Evolutionary conservation across 495 filamentous ascomycete species (phyloP).

Genomic region (Lophiotrema nucula): DNA sequence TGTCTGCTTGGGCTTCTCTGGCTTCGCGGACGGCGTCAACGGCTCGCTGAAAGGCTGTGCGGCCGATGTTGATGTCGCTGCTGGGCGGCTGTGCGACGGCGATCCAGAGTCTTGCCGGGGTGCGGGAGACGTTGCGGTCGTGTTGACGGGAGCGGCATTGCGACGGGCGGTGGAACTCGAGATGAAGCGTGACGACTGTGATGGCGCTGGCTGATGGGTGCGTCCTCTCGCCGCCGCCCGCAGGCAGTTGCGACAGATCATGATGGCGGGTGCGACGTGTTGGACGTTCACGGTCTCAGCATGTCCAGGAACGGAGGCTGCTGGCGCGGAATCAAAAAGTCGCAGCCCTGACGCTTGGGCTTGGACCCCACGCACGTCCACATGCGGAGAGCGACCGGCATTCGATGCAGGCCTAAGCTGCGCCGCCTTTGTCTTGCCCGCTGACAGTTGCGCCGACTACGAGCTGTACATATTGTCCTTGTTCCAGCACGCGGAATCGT

Average conservation of each 20-base stretch:
- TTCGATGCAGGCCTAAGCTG: too few species aligned
- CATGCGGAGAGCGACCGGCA: too few species aligned
- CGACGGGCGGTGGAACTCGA: slow-evolving; percentile 9
- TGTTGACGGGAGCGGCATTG: slow-evolving; percentile 17
- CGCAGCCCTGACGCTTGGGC: too few species aligned
- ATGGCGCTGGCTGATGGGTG: not conserved
- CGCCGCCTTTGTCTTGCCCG: not conserved
- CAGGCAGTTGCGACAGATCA: slow-evolving; percentile 38
- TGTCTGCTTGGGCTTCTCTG: slow-evolving; percentile 36
- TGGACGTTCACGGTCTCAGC: too few species aligned
- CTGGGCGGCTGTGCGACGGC: slow-evolving; percentile 35
- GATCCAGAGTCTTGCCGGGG: slow-evolving; percentile 3
- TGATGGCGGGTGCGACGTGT: too few species aligned
- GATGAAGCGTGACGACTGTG: slow-evolving; percentile 1
- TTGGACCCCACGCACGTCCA: too few species aligned
- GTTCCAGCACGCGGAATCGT: not conserved
- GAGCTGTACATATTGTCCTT: slow-evolving; percentile 5
- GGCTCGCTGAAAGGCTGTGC: slow-evolving; percentile 55
- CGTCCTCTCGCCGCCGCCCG: slow-evolving; percentile 22
- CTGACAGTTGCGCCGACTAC: not conserved
- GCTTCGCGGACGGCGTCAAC: slow-evolving; percentile 45
- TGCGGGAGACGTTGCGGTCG: slow-evolving; percentile 5
- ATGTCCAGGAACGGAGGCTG: too few species aligned
- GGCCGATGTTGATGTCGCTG: slow-evolving; percentile 50
- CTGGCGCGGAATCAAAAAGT: too few species aligned